Conservation (phyloP, 805 yeast species). For the Wickerhamiella shivajii region DNA sequence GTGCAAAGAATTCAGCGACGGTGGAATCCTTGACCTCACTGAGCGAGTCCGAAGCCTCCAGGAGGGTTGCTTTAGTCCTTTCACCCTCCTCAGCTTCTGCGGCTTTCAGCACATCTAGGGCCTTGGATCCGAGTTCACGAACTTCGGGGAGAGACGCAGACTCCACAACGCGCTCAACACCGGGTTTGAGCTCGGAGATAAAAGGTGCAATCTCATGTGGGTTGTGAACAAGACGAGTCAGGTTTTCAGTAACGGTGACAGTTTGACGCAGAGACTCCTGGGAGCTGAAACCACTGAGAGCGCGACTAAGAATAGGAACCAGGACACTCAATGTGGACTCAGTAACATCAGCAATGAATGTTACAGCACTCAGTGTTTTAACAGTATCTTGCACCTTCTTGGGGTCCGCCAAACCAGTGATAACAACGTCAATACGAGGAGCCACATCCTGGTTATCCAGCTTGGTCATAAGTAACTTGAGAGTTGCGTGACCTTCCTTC, state of each 20-base stretch:
- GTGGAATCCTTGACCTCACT: slow-evolving; percentile 21
- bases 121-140: slow-evolving; percentile 81
- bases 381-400: slow-evolving; percentile 77
- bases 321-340: slow-evolving; percentile 84
- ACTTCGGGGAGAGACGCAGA: slow-evolving; percentile 95
- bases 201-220: slow-evolving; percentile 78
- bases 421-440: slow-evolving; percentile 71
- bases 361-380: slow-evolving; percentile 77
- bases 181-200: slow-evolving; percentile 82
- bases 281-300: slow-evolving; percentile 73
- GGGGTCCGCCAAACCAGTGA: slow-evolving; percentile 84
- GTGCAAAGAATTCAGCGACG: slow-evolving; percentile 30
- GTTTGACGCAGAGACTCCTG: slow-evolving; percentile 96
- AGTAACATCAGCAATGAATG: slow-evolving; percentile 96
- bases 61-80: slow-evolving; percentile 54
- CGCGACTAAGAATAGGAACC: slow-evolving; percentile 85
- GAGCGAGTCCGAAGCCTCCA: slow-evolving; percentile 33
- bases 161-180: slow-evolving; percentile 71
- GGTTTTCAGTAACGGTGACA: slow-evolving; percentile 86
- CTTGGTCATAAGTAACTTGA: slow-evolving; percentile 58
- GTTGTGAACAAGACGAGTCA: slow-evolving; percentile 89
- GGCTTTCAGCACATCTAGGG: slow-evolving; percentile 62
- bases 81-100: slow-evolving; percentile 68
- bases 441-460: slow-evolving; percentile 86
- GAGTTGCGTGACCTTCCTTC: slow-evolving; percentile 59